Evolutionary conservation across 495 filamentous ascomycete species (phyloP), one percentile per base, ranked within the genome.

Genomic region (Trichoderma virens): DNA sequence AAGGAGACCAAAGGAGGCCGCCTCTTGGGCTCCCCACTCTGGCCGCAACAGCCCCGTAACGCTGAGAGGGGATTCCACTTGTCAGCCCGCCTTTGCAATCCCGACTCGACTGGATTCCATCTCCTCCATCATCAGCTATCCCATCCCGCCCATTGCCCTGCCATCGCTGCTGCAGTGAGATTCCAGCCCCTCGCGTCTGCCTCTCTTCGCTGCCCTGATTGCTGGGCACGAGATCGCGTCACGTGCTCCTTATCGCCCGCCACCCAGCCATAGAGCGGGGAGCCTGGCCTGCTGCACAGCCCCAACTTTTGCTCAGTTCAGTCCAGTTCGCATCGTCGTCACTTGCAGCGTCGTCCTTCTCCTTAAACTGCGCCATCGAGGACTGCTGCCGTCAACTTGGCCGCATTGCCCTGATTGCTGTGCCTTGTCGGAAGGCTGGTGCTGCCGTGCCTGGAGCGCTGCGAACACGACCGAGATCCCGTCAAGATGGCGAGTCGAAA

Each of bases 181-280:
- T 20, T 47, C n/a, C 43, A 47, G n/a, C n/a, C n/a, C n/a, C n/a
- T n/a, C n/a, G n/a, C n/a, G n/a, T n/a, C n/a, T n/a, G n/a, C n/a
- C n/a, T n/a, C n/a, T n/a, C n/a, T n/a, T n/a, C 43, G 45, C 45
- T 51, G 20, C 20, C n/a, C 45, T 20, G 1, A 7, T 47, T n/a
- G 43, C 51, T 25, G 51, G 4, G 11, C 9, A 28, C 51, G 11
- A 31, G 51, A 56, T 16, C 51, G 11, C 25, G 51, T 56, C 51
- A 56, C 51, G 51, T 56, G 51, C 51, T 27, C 51, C 23, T 14
- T 56, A 27, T 28, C 45, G 45, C n/a, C 45, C 51, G 51, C 51
- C 51, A 56, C 51, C 51, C 51, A 30, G 51, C 51, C 51, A 30
- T 56, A 56, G 51, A 56, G 51, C 51, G 51, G 51, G 51, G 51